These are phyloP conservation scores for Zygoascus meyerae DNA, from an alignment of 1,139 yeast species.

Conservation along the genomic window DNA sequence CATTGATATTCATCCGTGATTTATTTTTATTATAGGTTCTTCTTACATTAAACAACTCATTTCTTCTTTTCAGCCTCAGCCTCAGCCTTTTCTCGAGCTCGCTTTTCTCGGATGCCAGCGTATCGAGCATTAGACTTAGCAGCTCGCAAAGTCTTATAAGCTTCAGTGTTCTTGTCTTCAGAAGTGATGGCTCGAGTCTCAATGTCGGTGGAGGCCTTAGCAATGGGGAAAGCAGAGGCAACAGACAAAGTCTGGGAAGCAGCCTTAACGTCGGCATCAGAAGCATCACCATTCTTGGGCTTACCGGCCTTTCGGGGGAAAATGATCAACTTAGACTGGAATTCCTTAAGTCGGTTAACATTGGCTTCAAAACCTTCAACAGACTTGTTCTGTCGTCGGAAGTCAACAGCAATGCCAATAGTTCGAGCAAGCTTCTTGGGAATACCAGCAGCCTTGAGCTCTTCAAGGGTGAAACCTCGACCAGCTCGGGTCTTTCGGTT, in stretches of 20 bases:
- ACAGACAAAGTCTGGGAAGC: constrained; percentile 69
- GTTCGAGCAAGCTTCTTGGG: constrained; percentile 96
- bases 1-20: too few relatives aligned
- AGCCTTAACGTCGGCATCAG: constrained; percentile 62
- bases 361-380: constrained; percentile 92
- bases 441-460: constrained; percentile 96
- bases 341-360: constrained; percentile 95
- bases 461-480: constrained; percentile 98
- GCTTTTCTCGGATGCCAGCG: constrained; percentile 96
- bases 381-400: constrained; percentile 99
- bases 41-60: constrained; percentile 38
- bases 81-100: constrained; percentile 95
- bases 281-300: constrained; percentile 44
- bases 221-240: constrained; percentile 88
- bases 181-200: constrained; percentile 92
- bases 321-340: constrained; percentile 90
- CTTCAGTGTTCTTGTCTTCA: constrained; percentile 57
- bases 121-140: constrained; percentile 92
- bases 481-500: constrained; percentile 99
- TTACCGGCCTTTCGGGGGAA: constrained; percentile 83
- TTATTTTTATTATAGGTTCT: constrained; percentile 2
- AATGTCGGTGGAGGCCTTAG: constrained; percentile 65
- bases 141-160: constrained; percentile 91
- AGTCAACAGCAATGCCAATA: constrained; percentile 97
- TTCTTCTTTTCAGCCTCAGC: constrained; percentile 99